Evolutionary conservation across 345 rosid species (phyloP).

Genomic region (Lenwebbia sp.): DNA sequence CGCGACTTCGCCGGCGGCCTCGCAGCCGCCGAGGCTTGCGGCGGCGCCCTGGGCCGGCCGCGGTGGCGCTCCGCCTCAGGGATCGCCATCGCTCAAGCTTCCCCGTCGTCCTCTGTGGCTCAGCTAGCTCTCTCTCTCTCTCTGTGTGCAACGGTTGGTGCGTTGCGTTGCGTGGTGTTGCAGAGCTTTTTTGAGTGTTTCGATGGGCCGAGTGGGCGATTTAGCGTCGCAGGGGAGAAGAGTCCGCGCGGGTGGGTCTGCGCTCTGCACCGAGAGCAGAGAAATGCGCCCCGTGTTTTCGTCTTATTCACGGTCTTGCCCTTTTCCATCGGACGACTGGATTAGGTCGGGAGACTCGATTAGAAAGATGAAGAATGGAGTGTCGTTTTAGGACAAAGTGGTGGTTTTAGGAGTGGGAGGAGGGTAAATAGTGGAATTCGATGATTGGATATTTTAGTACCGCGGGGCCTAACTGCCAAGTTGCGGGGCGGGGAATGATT

Average conservation of each 20-base stretch:
- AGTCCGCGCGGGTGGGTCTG: background rate
- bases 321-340: background rate
- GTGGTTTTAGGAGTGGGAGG: background rate
- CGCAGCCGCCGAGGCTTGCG: constrained; percentile 11
- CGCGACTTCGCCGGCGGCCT: constrained; percentile 13
- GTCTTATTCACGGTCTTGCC: background rate
- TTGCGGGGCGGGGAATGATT: background rate
- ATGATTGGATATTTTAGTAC: background rate
- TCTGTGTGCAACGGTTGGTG: background rate
- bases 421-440: background rate
- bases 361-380: no score
- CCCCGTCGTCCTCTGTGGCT: background rate
- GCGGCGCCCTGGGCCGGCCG: constrained; percentile 5
- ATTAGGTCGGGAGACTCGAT: background rate
- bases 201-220: background rate
- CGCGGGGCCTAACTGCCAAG: background rate
- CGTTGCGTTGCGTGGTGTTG: background rate
- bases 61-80: constrained; percentile 27
- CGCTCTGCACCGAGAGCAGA: background rate
- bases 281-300: background rate
- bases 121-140: background rate
- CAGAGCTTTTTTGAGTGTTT: background rate
- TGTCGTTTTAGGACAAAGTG: background rate
- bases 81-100: constrained; percentile 5
- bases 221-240: background rate